phyloP scores from a whole-genome alignment of 495 filamentous ascomycete species.

The Aspergillus coremiiformis region DNA sequence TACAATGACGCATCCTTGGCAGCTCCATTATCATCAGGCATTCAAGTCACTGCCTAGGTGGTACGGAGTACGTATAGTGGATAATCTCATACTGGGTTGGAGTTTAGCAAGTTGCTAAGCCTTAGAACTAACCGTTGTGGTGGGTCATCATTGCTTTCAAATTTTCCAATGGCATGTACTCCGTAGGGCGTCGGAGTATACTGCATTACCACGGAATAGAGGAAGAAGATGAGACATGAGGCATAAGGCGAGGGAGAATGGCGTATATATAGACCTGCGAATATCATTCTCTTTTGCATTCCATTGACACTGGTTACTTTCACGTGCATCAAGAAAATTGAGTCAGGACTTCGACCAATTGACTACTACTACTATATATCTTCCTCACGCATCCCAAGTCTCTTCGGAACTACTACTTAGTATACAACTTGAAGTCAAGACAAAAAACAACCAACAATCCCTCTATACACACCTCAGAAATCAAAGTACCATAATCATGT shows the following conservation, averaged over 20 bases:
- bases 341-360: not conserved
- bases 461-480: not conserved
- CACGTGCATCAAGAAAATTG: no score
- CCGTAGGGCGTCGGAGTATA: conserved; percentile 16
- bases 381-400: no score
- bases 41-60: not conserved
- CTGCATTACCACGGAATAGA: not conserved
- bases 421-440: no score
- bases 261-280: not conserved
- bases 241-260: not conserved
- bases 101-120: conserved; percentile 4
- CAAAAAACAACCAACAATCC: not conserved
- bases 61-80: no score
- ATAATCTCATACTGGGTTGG: not conserved
- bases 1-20: not conserved
- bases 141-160: conserved; percentile 5
- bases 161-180: not conserved
- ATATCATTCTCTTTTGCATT: not conserved
- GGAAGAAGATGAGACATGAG: not conserved
- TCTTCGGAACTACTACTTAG: no score
- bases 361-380: conserved; percentile 6
- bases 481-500: conserved; percentile 12
- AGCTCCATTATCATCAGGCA: not conserved
- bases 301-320: no score
- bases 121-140: conserved; percentile 10